Conservation (phyloP, 495 filamentous ascomycete genomes). For the Aspergillus sclerotioniger region DNA sequence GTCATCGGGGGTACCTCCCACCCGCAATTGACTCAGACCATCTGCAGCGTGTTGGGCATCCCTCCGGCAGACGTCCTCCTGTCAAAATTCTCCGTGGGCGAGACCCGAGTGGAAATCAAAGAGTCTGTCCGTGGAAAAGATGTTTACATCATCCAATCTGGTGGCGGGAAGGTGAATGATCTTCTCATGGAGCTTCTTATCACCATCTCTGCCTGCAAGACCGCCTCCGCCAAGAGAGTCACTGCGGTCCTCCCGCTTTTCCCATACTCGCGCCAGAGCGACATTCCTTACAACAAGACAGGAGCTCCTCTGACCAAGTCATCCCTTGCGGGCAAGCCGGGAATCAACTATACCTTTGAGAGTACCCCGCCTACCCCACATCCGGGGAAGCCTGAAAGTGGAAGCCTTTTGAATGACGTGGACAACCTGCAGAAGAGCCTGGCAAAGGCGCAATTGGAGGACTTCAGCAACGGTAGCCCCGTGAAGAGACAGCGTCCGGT, state of each 20-base stretch:
- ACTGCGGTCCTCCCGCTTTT: constrained; percentile 95
- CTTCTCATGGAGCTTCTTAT: constrained; percentile 94
- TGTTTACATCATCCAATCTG: constrained; percentile 94
- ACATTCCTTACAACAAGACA: constrained; percentile 91
- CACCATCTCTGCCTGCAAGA: constrained; percentile 95
- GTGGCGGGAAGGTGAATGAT: constrained; percentile 89
- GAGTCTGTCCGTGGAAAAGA: constrained; percentile 97
- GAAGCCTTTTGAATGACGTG: constrained; percentile 55
- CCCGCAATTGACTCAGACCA: constrained; percentile 76
- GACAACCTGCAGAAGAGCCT: constrained; percentile 66
- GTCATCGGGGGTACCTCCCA: constrained; percentile 92
- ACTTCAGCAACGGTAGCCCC: constrained; percentile 43
- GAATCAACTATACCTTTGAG: constrained; percentile 83
- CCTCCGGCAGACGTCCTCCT: constrained; percentile 78
- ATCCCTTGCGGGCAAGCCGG: constrained; percentile 44
- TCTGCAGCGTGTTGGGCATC: constrained; percentile 84
- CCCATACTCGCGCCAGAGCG: constrained; percentile 92
- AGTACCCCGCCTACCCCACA: constrained; percentile 83
- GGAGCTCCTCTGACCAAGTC: constrained; percentile 82
- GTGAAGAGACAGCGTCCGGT: constrained; percentile 36
- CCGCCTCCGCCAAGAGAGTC: constrained; percentile 84
- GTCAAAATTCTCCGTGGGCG: constrained; percentile 88
- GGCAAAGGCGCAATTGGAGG: constrained; percentile 57
- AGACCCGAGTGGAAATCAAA: constrained; percentile 90
- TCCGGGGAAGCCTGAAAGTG: constrained; percentile 61